These are phyloP conservation scores for Fusarium anthophilum DNA, from an alignment of 2,329 filamentous ascomycete species.

Conservation along the genomic window DNA sequence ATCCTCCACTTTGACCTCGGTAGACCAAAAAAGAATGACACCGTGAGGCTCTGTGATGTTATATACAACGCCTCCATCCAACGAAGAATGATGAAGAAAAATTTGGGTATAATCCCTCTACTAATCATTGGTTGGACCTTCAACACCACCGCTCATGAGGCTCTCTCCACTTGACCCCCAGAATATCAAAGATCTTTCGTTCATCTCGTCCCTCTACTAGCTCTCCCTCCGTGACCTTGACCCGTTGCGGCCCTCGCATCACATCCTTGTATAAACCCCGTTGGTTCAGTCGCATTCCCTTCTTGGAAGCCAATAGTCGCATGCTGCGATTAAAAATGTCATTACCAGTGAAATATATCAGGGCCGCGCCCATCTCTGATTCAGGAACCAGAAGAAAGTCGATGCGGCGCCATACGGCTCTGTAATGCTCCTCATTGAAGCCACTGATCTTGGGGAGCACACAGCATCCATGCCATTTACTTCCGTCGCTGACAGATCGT, in stretches of 20 bases:
- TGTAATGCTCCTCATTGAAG: slow-evolving; percentile 46
- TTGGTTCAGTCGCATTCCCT: slow-evolving; percentile 87
- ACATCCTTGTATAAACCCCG: slow-evolving; percentile 79
- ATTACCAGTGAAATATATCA: slow-evolving; percentile 97
- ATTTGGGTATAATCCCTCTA: not conserved
- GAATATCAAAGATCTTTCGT: slow-evolving; percentile 79
- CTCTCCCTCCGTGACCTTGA: slow-evolving; percentile 72
- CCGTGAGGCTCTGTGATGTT: slow-evolving; percentile 17
- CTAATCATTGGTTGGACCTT: slow-evolving; percentile 22
- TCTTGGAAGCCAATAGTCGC: slow-evolving; percentile 79
- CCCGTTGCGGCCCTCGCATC: slow-evolving; percentile 64
- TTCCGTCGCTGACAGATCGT: slow-evolving; percentile 60
- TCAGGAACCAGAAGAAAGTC: slow-evolving; percentile 87
- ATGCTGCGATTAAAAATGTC: slow-evolving; percentile 94
- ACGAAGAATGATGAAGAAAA: not conserved
- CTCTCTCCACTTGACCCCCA: slow-evolving; percentile 87
- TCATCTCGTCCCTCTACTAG: slow-evolving; percentile 80
- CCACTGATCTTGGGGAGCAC: slow-evolving; percentile 64
- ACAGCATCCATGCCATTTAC: slow-evolving; percentile 91
- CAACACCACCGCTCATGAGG: slow-evolving; percentile 80
- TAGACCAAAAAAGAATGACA: slow-evolving; percentile 10
- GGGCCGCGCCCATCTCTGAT: slow-evolving; percentile 80
- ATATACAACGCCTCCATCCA: not conserved
- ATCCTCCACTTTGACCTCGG: slow-evolving; percentile 35
- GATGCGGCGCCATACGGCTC: slow-evolving; percentile 77